A percentile compares a stretch with the other conserved stretches of the same genome.
These are phyloP conservation scores for Prinsepia uniflora DNA, from an alignment of 306 rosid species.

Conservation along the genomic window DNA sequence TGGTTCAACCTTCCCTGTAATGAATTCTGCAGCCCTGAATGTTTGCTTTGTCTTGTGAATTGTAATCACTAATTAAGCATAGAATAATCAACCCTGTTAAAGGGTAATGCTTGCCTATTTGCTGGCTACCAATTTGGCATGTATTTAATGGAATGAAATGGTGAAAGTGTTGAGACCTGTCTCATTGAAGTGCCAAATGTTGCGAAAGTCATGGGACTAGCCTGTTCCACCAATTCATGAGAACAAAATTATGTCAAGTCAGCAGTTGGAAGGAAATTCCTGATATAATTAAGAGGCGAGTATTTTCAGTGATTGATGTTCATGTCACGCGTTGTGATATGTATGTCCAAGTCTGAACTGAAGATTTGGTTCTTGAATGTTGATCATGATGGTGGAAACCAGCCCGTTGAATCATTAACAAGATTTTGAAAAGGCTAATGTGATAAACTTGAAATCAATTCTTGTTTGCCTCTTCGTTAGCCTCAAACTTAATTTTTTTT, in stretches of 20 bases:
- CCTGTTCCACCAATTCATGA: constrained; percentile 9
- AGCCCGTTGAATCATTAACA: neutral
- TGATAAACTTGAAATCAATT: neutral
- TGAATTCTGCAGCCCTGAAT: neutral
- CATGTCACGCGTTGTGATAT: neutral
- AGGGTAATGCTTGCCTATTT: constrained; percentile 7
- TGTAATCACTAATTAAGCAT: neutral
- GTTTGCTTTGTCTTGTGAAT: neutral
- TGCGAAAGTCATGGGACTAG: neutral
- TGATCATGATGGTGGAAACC: neutral
- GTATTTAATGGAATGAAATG: neutral
- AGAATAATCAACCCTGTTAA: neutral
- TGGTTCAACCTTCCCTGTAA: constrained; percentile 1
- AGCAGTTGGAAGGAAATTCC: neutral
- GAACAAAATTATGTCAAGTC: neutral
- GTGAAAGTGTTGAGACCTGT: neutral
- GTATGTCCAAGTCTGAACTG: neutral
- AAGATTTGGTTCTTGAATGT: neutral
- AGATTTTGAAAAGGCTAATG: constrained; percentile 5
- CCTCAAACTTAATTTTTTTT: constrained; percentile 14
- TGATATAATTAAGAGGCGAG: neutral
- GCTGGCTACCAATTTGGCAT: neutral
- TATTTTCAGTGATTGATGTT: neutral
- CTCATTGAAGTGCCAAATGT: neutral
- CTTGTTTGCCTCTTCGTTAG: neutral